Conservation (phyloP, 169 alveolate genomes). For the Neospora caninum region DNA sequence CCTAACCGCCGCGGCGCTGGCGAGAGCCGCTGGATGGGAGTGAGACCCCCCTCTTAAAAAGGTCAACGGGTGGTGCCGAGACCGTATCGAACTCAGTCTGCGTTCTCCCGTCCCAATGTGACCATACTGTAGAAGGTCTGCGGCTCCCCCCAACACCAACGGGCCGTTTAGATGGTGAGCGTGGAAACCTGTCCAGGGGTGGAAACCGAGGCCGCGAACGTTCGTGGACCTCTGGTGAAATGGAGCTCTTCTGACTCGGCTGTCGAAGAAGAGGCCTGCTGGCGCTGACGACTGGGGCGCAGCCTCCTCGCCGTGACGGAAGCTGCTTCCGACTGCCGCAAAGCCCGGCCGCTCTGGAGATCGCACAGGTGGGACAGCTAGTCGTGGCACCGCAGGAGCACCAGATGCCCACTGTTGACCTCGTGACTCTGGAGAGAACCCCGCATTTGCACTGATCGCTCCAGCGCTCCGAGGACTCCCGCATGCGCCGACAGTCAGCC, state of each 20-base stretch:
- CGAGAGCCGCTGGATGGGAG: slow-evolving; percentile 35
- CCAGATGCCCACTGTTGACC: neutral
- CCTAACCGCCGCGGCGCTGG: neutral
- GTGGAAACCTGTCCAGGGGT: neutral
- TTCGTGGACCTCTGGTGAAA: neutral
- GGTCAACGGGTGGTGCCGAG: neutral
- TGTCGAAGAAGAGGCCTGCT: neutral
- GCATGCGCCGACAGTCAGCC: too few species aligned
- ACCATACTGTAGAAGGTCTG: neutral
- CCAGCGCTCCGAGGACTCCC: too few species aligned
- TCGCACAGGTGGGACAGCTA: neutral
- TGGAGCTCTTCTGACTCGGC: neutral
- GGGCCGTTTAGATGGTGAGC: neutral
- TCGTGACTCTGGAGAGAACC: too few species aligned
- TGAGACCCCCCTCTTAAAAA: neutral
- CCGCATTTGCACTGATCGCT: too few species aligned
- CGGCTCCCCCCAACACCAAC: neutral
- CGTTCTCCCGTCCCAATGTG: too few species aligned
- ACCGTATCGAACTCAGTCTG: too few species aligned
- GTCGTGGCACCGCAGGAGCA: neutral
- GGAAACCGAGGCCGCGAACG: neutral
- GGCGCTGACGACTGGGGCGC: neutral
- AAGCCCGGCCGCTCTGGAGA: neutral
- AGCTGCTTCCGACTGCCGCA: neutral
- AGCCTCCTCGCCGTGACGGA: neutral